Evolutionary conservation across 768 basidiomycete species (phyloP).

Genomic region (Tephrocybe rancida): DNA sequence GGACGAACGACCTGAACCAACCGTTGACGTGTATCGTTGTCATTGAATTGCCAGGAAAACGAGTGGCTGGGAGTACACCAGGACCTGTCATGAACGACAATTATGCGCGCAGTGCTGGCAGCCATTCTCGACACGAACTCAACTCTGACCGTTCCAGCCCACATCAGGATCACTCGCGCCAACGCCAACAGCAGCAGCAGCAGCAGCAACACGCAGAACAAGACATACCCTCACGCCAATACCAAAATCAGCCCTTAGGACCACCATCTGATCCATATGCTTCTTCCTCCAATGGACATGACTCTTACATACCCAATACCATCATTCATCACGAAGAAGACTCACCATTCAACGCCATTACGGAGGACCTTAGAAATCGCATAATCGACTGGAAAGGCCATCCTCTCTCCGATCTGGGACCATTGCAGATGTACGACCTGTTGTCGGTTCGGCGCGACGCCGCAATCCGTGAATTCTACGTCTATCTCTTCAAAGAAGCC

Average conservation of each 20-base stretch:
- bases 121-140: conserved; percentile 24
- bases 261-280: conserved; percentile 33
- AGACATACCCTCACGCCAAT: conserved; percentile 26
- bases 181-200: conserved; percentile 24
- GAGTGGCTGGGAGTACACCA: conserved; percentile 51
- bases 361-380: conserved; percentile 85
- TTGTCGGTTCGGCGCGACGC: conserved; percentile 87
- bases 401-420: conserved; percentile 85
- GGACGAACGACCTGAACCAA: conserved; percentile 70
- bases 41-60: conserved; percentile 87
- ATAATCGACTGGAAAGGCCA: conserved; percentile 98
- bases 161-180: conserved; percentile 32
- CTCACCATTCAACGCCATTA: conserved; percentile 80
- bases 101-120: conserved; percentile 34
- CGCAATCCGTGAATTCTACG: conserved; percentile 91
- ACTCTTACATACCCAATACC: conserved; percentile 28
- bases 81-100: conserved; percentile 55
- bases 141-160: conserved; percentile 48
- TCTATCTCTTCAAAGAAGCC: conserved; percentile 97
- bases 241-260: conserved; percentile 29
- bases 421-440: conserved; percentile 90
- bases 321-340: conserved; percentile 59
- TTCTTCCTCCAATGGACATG: conserved; percentile 33
- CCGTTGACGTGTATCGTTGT: conserved; percentile 93
- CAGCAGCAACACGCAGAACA: conserved; percentile 25